Evolutionary conservation across 352 stramenopile genomes (phyloP).

Genomic region (Phytophthora sp.): DNA sequence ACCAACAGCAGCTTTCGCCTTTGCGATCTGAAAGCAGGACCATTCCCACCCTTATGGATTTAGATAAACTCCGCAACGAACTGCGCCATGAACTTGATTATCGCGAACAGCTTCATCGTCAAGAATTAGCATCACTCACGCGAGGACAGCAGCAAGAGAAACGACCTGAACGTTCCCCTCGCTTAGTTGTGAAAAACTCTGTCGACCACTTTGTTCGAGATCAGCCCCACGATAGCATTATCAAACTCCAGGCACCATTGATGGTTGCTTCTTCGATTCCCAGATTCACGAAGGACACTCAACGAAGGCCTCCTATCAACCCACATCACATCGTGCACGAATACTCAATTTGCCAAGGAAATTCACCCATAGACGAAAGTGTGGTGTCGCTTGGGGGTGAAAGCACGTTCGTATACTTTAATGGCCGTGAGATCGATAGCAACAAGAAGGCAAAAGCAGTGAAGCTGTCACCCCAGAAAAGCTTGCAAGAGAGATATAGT

Average conservation of each 20-base stretch:
- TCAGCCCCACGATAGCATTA: no score
- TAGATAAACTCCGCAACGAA: slow-evolving; percentile 65
- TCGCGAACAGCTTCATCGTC: slow-evolving; percentile 51
- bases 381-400: slow-evolving; percentile 48
- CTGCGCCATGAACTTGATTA: slow-evolving; percentile 56
- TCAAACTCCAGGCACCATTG: neutral
- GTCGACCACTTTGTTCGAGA: slow-evolving; percentile 2
- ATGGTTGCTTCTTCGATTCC: no score
- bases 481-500: neutral
- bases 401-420: slow-evolving; percentile 68
- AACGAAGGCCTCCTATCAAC: neutral
- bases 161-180: slow-evolving; percentile 1
- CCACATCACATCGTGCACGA: neutral
- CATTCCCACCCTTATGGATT: slow-evolving; percentile 47
- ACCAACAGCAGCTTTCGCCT: slow-evolving; percentile 36
- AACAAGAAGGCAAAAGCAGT: neutral
- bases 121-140: slow-evolving; percentile 49
- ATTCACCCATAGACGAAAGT: slow-evolving; percentile 5
- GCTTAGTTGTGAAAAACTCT: slow-evolving; percentile 1
- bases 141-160: slow-evolving; percentile 26
- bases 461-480: neutral
- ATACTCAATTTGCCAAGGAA: neutral
- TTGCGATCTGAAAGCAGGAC: slow-evolving; percentile 4
- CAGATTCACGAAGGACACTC: no score
- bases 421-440: slow-evolving; percentile 24